Conservation (phyloP, 495 filamentous ascomycete genomes). For the Aspergillus cristatus region DNA sequence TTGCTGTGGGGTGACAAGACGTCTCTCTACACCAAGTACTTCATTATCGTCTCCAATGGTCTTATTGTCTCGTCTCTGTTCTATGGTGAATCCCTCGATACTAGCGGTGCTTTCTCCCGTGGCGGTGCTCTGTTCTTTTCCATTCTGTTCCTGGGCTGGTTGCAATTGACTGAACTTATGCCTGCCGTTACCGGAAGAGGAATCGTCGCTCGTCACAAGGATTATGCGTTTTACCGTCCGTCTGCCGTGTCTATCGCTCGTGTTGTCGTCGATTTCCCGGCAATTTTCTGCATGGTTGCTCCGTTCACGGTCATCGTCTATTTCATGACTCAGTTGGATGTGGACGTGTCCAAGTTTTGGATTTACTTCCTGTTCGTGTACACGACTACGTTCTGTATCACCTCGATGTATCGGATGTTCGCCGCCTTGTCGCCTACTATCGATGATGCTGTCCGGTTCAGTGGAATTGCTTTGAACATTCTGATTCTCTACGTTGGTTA, state of each 20-base stretch:
- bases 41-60: conserved; percentile 66
- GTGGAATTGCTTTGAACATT: conserved; percentile 58
- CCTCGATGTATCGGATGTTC: conserved; percentile 68
- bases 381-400: conserved; percentile 56
- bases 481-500: conserved; percentile 73
- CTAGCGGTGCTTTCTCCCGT: conserved; percentile 58
- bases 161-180: conserved; percentile 63
- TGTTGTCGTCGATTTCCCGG: conserved; percentile 59
- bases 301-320: conserved; percentile 60
- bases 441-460: conserved; percentile 64
- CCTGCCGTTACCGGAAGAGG: conserved; percentile 54
- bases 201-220: conserved; percentile 56
- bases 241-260: conserved; percentile 62
- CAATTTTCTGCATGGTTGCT: conserved; percentile 52
- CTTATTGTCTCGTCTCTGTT: conserved; percentile 69
- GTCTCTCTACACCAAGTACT: conserved; percentile 66
- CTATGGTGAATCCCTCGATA: conserved; percentile 54
- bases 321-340: conserved; percentile 57
- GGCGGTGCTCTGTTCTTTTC: conserved; percentile 66
- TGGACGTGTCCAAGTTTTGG: conserved; percentile 59
- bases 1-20: conserved; percentile 63
- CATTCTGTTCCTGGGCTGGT: conserved; percentile 66
- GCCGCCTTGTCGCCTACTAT: conserved; percentile 62
- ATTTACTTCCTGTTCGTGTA: conserved; percentile 68
- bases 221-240: conserved; percentile 73